Base-by-base conservation (phyloP, 345 rosid species). In the Euphorbia peplus region DNA sequence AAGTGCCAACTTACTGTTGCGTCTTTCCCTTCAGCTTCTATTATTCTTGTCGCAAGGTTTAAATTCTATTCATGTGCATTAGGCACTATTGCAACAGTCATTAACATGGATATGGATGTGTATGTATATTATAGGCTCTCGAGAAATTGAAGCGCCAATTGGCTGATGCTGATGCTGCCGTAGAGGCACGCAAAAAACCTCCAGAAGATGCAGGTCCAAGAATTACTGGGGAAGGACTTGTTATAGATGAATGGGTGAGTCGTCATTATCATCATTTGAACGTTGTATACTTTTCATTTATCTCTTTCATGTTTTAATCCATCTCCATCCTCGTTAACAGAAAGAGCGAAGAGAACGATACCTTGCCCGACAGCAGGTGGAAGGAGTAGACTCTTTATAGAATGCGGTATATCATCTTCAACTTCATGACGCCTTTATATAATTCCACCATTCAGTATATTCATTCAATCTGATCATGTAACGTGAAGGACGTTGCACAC, bases 221-320 rank as follows among this genome's bases (percentile, higher is more conserved):
- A 82, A 80, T 92, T 74, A 84, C 92, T 1, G 99, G 98, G 28
- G 99, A 95, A 85, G 99, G 99, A 58, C 97, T 95, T n/a, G 99
- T 95, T 29, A 90, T 95, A 55, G 99, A 95, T 77, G 98, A 95
- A 85, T 95, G 99, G 99, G 99, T 92, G 44, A 76, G 92, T 83
- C 62, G 63, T 19, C 51, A n/a, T n/a, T n/a, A 32, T 32, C 37
- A 32, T 32, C 37, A 35, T 21, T 24, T 63, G 35, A 22, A n/a
- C 18, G 19, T 64, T 24, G 58, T 6, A 46, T 24, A 11, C 3
- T n/a, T 37, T 29, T 15, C 64, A 50, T 14, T 3, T 19, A 46
- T 32, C 26, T 18, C 18, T 19, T 26, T 6, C 22, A 26, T 26
- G 57, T 7, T 19, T 0, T 44, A 7, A 11, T 66, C 26, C 15